These are phyloP conservation scores for Moesziomyces globuligerus DNA, from an alignment of 1,284 basidiomycete species.

Conservation along the genomic window DNA sequence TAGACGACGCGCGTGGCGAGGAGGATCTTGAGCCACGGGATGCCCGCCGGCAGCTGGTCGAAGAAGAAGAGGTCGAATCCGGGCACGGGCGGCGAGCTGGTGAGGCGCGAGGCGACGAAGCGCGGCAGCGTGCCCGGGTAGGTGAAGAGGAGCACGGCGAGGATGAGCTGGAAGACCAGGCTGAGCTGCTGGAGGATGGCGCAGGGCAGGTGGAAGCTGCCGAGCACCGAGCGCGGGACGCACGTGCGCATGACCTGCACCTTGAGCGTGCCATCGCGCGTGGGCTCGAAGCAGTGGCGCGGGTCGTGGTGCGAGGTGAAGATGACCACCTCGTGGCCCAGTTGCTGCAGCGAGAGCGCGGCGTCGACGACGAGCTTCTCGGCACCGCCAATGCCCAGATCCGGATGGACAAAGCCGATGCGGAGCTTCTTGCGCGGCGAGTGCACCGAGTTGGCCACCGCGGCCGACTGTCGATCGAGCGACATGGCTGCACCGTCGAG, in stretches of 20 bases:
- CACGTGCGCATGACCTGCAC: slow-evolving; percentile 84
- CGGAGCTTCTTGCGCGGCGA: slow-evolving; percentile 59
- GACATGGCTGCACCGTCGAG: slow-evolving; percentile 5
- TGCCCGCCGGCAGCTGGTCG: slow-evolving; percentile 90
- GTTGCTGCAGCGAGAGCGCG: slow-evolving; percentile 82
- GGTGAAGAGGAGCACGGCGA: slow-evolving; percentile 48
- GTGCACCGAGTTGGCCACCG: slow-evolving; percentile 43
- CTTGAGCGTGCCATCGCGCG: slow-evolving; percentile 74
- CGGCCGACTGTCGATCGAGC: slow-evolving; percentile 42
- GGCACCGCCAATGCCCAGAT: slow-evolving; percentile 96
- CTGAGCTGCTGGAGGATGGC: slow-evolving; percentile 89
- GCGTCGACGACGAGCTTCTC: slow-evolving; percentile 96
- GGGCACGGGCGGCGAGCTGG: slow-evolving; percentile 64
- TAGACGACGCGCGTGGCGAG: slow-evolving; percentile 84
- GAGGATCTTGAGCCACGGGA: slow-evolving; percentile 81
- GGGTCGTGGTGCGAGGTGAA: slow-evolving; percentile 94
- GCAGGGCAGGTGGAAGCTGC: slow-evolving; percentile 85
- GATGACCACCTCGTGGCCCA: slow-evolving; percentile 88
- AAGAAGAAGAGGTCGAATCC: slow-evolving; percentile 85
- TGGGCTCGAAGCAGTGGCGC: slow-evolving; percentile 66
- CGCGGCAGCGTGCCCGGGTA: slow-evolving; percentile 67
- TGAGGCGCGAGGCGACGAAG: slow-evolving; percentile 46
- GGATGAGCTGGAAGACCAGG: slow-evolving; percentile 69
- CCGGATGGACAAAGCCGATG: slow-evolving; percentile 91
- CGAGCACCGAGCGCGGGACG: slow-evolving; percentile 77